phyloP scores from a whole-genome alignment of 208 protist genomes.

The Trypanosoma scelopori region DNA sequence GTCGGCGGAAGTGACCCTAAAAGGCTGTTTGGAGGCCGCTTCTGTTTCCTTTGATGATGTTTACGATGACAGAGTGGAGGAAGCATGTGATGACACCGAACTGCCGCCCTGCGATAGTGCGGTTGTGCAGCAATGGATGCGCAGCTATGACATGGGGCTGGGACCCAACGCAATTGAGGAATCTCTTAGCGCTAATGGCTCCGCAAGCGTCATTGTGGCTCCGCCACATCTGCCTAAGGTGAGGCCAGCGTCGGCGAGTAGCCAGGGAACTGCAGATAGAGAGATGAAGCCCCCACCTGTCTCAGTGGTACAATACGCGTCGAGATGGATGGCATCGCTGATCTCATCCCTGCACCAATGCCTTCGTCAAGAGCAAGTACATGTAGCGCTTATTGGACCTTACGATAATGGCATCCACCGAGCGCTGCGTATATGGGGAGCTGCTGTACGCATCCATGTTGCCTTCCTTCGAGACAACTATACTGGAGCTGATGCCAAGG shows the following conservation, averaged over 20 bases:
- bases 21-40: not conserved
- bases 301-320: not conserved
- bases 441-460: conserved; percentile 44
- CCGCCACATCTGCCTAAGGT: not conserved
- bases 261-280: not conserved
- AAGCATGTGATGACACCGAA: conserved; percentile 9
- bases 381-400: conserved; percentile 52
- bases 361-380: conserved; percentile 30
- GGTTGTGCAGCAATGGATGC: conserved; percentile 7
- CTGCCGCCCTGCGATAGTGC: conserved; percentile 8
- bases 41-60: not conserved
- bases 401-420: conserved; percentile 49
- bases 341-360: conserved; percentile 26
- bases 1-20: not conserved
- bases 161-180: conserved; percentile 9
- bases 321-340: conserved; percentile 11
- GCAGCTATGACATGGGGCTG: conserved; percentile 1
- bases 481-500: conserved; percentile 15
- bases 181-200: not conserved
- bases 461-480: conserved; percentile 45
- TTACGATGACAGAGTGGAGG: not conserved
- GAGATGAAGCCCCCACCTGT: not conserved
- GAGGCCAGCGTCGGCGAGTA: not conserved
- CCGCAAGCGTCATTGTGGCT: not conserved
- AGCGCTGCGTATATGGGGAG: conserved; percentile 59